phyloP scores from a whole-genome alignment of 2,329 filamentous ascomycete species.

The Cercospora beticola region DNA sequence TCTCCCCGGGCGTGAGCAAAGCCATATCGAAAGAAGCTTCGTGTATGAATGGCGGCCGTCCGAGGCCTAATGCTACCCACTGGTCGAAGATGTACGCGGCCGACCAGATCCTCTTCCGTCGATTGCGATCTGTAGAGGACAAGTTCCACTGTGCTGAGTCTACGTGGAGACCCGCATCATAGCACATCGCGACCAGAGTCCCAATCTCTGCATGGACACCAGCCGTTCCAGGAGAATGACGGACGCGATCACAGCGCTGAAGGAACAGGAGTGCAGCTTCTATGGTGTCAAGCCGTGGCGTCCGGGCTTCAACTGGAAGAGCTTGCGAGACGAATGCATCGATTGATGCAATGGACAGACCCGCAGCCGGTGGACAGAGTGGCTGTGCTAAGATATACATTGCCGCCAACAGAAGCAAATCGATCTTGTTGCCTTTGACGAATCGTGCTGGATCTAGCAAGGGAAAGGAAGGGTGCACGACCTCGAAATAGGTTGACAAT shows the following conservation, averaged over 20 bases:
- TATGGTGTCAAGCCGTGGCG: slow-evolving; percentile 25
- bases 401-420: slow-evolving; percentile 22
- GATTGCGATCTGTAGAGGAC: slow-evolving; percentile 16
- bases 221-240: slow-evolving; percentile 19
- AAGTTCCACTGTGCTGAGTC: slow-evolving; percentile 27
- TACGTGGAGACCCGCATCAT: slow-evolving; percentile 27
- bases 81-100: slow-evolving; percentile 26
- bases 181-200: slow-evolving; percentile 22
- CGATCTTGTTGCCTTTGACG: slow-evolving; percentile 28
- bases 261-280: slow-evolving; percentile 25
- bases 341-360: slow-evolving; percentile 12
- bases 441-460: slow-evolving; percentile 26
- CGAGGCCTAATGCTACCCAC: slow-evolving; percentile 26
- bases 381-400: slow-evolving; percentile 28
- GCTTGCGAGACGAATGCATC: slow-evolving; percentile 25
- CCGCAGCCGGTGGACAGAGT: slow-evolving; percentile 21
- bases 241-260: slow-evolving; percentile 23
- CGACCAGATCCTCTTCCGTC: slow-evolving; percentile 29
- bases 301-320: slow-evolving; percentile 22
- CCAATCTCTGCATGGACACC: slow-evolving; percentile 27
- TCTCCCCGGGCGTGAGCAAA: slow-evolving; percentile 18
- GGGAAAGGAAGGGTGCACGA: slow-evolving; percentile 27
- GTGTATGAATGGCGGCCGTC: slow-evolving; percentile 26
- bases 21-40: slow-evolving; percentile 24
- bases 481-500: slow-evolving; percentile 28